These are phyloP conservation scores for Aethionema arabicum DNA, from an alignment of 345 rosid species.

Conservation along the genomic window DNA sequence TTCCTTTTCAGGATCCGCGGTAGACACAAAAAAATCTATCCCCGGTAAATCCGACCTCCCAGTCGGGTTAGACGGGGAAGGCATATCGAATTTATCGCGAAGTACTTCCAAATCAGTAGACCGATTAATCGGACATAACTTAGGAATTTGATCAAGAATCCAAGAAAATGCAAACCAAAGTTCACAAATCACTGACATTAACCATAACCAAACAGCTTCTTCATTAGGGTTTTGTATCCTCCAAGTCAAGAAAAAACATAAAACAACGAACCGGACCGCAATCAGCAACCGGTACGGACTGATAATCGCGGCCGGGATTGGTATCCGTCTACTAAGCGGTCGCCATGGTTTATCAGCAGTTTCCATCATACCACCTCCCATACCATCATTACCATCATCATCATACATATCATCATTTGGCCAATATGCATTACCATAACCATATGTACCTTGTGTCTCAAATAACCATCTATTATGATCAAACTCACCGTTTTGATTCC, in stretches of 20 bases:
- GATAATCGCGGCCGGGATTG: constrained; percentile 46
- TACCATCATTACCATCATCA: constrained; percentile 48
- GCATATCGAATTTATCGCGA: constrained; percentile 67
- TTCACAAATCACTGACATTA: constrained; percentile 65
- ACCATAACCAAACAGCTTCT: constrained; percentile 76
- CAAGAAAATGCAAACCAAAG: constrained; percentile 79
- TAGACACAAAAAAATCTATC: constrained; percentile 51
- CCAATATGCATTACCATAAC: constrained; percentile 67
- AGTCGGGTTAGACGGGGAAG: constrained; percentile 69
- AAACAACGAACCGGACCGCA: constrained; percentile 46
- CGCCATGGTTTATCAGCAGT: constrained; percentile 70
- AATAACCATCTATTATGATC: constrained; percentile 78
- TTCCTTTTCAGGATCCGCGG: constrained; percentile 66
- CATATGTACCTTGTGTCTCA: constrained; percentile 70
- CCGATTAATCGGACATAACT: constrained; percentile 62
- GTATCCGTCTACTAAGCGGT: constrained; percentile 56
- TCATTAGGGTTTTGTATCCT: constrained; percentile 57
- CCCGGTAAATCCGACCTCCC: constrained; percentile 83
- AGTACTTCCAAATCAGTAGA: constrained; percentile 70
- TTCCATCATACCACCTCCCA: constrained; percentile 45
- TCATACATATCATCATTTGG: constrained; percentile 58
- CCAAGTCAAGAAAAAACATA: constrained; percentile 67
- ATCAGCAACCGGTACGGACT: constrained; percentile 74
- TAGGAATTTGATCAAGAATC: constrained; percentile 78
- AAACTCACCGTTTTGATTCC: constrained; percentile 66